Base-by-base conservation (phyloP, 1,284 basidiomycete species). In the Ustilago cynodontis region DNA sequence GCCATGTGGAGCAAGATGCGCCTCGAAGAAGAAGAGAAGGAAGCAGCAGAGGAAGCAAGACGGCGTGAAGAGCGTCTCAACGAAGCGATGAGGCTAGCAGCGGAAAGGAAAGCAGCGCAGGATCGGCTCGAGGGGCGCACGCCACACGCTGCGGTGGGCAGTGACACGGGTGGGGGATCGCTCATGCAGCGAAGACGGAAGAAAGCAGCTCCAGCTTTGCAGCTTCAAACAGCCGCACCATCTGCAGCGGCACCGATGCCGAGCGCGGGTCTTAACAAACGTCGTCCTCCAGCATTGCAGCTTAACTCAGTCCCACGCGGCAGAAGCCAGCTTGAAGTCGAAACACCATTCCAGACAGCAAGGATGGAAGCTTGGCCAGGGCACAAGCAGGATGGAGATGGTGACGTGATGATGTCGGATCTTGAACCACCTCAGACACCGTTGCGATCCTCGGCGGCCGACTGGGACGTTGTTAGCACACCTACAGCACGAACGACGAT, bases 1-100 rank as follows among this genome's bases (percentile, higher is more conserved):
- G 81, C 80, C 39, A 82, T 81, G 65, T 83, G 82, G 82, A 82
- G 76, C 60, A 68, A 74, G 63, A 81, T 81, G 78, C 70, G 80
- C 2, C 55, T 72, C 39, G 77, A 81, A n/a, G 80, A 81, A 43
- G 80, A 82, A 26, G 67, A 68, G 39, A 82, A 81, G 65, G 80
- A 81, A 65, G 74, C 71, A 24, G 68, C 61, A 35, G 80, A 81
- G 51, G 77, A 79, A 58, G 63, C 60, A 4, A 61, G 59, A 43
- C 61, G 76, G 20, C 63, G 65, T 20, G 65, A 81, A 18, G 66
- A 71, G 59, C 59, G 74, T 37, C 61, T 82, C 47, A 59, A 57
- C 29, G 79, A 78, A 47, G 73, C 76, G 4, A 55, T 58, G 24
- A 60, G 71, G 24, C 29, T 70, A 9, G 72, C 68, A 28, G 71